These are phyloP conservation scores for Cryptococcus sp. DNA, from an alignment of 1,284 basidiomycete species.

Conservation along the genomic window DNA sequence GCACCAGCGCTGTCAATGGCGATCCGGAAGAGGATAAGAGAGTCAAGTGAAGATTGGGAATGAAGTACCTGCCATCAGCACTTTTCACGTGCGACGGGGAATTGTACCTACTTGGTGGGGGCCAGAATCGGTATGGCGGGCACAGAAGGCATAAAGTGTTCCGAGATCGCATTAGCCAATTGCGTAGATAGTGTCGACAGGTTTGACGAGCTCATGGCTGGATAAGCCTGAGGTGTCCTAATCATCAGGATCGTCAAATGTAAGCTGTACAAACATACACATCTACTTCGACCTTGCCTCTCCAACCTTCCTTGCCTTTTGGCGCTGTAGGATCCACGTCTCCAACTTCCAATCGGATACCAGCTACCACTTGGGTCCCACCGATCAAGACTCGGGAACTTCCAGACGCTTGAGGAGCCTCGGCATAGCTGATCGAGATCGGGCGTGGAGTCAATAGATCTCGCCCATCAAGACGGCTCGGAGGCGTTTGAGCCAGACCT, in stretches of 20 bases:
- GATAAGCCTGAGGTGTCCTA: slow-evolving; percentile 46
- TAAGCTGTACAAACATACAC: slow-evolving; percentile 31
- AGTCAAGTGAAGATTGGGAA: slow-evolving; percentile 44
- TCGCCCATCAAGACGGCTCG: slow-evolving; percentile 41
- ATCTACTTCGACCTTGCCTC: slow-evolving; percentile 43
- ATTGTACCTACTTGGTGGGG: slow-evolving; percentile 33
- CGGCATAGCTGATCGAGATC: slow-evolving; percentile 38
- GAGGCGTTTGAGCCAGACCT: slow-evolving; percentile 35
- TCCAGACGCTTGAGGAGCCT: slow-evolving; percentile 45
- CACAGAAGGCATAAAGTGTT: slow-evolving; percentile 44
- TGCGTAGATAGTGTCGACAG: slow-evolving; percentile 31
- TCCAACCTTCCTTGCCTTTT: slow-evolving; percentile 27
- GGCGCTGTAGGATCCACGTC: slow-evolving; percentile 18
- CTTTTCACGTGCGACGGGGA: background rate
- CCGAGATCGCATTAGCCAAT: slow-evolving; percentile 31
- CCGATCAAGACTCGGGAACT: slow-evolving; percentile 37
- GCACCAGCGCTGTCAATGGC: slow-evolving; percentile 25
- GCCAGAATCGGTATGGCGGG: slow-evolving; percentile 38
- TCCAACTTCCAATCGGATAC: slow-evolving; percentile 43
- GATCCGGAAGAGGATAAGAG: slow-evolving; percentile 36
- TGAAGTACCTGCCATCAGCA: slow-evolving; percentile 26
- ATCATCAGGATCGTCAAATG: background rate
- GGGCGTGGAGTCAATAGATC: slow-evolving; percentile 29
- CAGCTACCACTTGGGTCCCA: slow-evolving; percentile 44
- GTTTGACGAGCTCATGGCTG: slow-evolving; percentile 17